Conservation (phyloP, 495 filamentous ascomycete species). For the Penicillium chermesinum region DNA sequence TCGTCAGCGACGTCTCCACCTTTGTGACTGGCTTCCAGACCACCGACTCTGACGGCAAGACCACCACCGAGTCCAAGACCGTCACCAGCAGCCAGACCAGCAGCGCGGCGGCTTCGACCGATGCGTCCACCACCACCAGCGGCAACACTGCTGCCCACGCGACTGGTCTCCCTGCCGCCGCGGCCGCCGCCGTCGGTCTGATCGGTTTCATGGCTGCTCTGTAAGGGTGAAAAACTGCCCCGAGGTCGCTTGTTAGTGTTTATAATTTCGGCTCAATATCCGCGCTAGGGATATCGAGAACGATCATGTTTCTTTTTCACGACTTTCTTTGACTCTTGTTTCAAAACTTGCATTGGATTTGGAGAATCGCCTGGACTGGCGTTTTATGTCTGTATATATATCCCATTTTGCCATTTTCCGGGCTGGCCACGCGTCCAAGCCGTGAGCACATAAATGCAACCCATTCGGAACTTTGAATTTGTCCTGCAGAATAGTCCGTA, state of each 20-base stretch:
- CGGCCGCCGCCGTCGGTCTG: constrained; percentile 26
- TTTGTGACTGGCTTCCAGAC: constrained; percentile 15
- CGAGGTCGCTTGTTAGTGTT: not conserved
- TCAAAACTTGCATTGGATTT: not conserved
- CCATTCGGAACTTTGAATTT: not conserved
- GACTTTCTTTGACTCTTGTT: constrained; percentile 14
- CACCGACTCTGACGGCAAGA: constrained; percentile 16
- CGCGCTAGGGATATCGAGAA: not conserved
- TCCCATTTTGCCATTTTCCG: not conserved
- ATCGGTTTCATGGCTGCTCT: constrained; percentile 37
- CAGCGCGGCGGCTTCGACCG: constrained; percentile 6
- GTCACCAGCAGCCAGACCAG: constrained; percentile 14
- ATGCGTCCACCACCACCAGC: constrained; percentile 9
- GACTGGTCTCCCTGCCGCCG: constrained; percentile 19
- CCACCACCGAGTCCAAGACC: constrained; percentile 14
- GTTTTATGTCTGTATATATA: not conserved
- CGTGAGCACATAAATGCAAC: not conserved
- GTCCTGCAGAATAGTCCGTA: not conserved
- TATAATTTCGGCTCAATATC: constrained; percentile 1
- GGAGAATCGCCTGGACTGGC: not conserved
- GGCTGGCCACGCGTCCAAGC: no score
- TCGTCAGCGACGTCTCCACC: constrained; percentile 11
- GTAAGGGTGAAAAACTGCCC: constrained; percentile 18
- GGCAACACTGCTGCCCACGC: constrained; percentile 9
- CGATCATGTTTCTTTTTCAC: constrained; percentile 8